A percentile compares a stretch with the other conserved stretches of the same genome.
Evolutionary conservation across 1,139 yeast species (phyloP).

Genomic region (Magnusiomyces suaveolens): DNA sequence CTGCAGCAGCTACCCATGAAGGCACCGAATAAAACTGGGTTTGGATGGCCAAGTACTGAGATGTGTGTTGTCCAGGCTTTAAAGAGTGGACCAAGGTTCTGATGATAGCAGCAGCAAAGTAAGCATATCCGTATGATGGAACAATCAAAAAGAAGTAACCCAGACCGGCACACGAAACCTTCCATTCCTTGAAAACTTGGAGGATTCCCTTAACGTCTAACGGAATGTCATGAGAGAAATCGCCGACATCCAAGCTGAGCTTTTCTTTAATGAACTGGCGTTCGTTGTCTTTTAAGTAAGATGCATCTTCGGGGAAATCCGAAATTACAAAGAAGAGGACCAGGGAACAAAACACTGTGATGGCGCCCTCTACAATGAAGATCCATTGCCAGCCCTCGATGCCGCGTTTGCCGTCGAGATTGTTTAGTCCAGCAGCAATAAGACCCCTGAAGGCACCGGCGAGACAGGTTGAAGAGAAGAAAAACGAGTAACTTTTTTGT

Average conservation of each 20-base stretch:
- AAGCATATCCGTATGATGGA: slow-evolving; percentile 65
- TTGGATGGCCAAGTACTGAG: slow-evolving; percentile 48
- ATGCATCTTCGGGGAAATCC: slow-evolving; percentile 65
- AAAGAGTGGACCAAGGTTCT: slow-evolving; percentile 31
- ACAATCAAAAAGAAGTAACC: slow-evolving; percentile 54
- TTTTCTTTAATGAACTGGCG: slow-evolving; percentile 35
- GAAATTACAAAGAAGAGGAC: slow-evolving; percentile 57
- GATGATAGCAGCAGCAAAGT: slow-evolving; percentile 58
- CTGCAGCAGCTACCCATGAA: slow-evolving; percentile 63
- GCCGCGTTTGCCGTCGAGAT: slow-evolving; percentile 42
- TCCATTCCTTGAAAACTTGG: slow-evolving; percentile 32
- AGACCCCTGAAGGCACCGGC: slow-evolving; percentile 82
- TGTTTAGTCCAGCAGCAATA: slow-evolving; percentile 52
- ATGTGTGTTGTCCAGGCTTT: not conserved
- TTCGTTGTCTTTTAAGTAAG: slow-evolving; percentile 36
- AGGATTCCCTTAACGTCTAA: slow-evolving; percentile 28
- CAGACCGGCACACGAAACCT: slow-evolving; percentile 48
- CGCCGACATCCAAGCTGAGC: slow-evolving; percentile 38
- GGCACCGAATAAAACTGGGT: slow-evolving; percentile 62
- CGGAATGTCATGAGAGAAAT: slow-evolving; percentile 32
- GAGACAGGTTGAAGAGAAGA: slow-evolving; percentile 58
- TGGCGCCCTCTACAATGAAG: slow-evolving; percentile 61
- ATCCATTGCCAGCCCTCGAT: slow-evolving; percentile 62
- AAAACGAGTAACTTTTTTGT: slow-evolving; percentile 57
- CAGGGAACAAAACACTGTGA: slow-evolving; percentile 55